Evolutionary conservation across 2,329 filamentous ascomycete species (phyloP), one percentile per base, ranked within the genome.

Genomic region (Diaporthe velutina): DNA sequence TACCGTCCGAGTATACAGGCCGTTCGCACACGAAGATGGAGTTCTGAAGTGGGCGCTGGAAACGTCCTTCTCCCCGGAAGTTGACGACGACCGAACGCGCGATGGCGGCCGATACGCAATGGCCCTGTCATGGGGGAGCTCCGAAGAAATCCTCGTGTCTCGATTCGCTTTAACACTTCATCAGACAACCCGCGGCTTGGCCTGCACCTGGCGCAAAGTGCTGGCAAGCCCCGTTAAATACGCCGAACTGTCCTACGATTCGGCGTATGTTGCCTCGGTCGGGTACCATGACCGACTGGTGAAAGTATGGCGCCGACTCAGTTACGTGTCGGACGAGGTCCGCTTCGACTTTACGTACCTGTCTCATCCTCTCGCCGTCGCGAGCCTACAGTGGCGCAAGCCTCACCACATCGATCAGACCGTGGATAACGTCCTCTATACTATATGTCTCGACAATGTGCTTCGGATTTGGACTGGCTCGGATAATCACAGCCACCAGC

Each of bases 341-440:
- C 90, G 94, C 73, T 98, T 98, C 83, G 96, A 98, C 79, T 93
- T 98, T 79, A 92, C 93, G 38, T 98, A 98, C 83, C 90, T 99
- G 2, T 88, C 92, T n/a, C 97, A 99, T 82, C 94, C 95, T 1
- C 88, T 90, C 35, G 85, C 93, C 0, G 92, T 99, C n/a, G 96
- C 94, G 4, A 92, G 91, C 75, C 85, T 98, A 75, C 93, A 96
- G 81, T 99, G 97, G 97, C 92, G 95, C 61, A 91, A 91, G 76
- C 94, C 95, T 8, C 90, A 91, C 76, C 91, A 97, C 80, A 85
- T 91, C 19, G 94, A 96, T 48, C 94, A 98, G 81, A 92, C 91
- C 8, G 90, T 93, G 73, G 94, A 97, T 52, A 97, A 98, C 83
- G 93, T 98, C 0, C 88, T 99, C 1, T 98, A 98, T 81, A 98